Percentiles rank a stretch among this genome's conserved stretches.
Evolutionary conservation across 2,329 filamentous ascomycete species (phyloP).

Genomic region (Fusarium brachygibbosum): DNA sequence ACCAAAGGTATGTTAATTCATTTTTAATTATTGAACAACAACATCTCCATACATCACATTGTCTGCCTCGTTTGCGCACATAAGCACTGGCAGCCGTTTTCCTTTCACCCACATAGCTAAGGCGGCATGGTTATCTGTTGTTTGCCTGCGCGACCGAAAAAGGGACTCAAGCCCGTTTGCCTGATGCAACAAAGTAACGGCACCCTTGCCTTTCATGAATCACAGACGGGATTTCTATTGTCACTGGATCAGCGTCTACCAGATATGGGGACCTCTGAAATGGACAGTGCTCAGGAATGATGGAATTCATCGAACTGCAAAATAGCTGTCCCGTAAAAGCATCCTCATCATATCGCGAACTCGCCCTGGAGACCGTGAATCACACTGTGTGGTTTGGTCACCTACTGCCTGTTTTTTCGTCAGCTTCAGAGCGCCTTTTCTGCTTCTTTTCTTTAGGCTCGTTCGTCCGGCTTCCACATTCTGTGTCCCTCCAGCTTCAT

Average conservation of each 20-base stretch:
- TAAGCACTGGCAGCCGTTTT: not conserved
- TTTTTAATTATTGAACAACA: not conserved
- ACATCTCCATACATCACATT: not conserved
- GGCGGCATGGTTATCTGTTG: not conserved
- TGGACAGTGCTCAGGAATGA: constrained; percentile 6
- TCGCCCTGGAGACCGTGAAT: constrained; percentile 22
- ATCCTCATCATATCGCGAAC: constrained; percentile 17
- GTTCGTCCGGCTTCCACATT: constrained; percentile 15
- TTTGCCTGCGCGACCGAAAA: not conserved
- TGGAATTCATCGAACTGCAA: not conserved
- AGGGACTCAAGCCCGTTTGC: not conserved
- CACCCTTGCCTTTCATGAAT: constrained; percentile 20
- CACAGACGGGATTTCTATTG: constrained; percentile 8
- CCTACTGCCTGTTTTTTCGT: not conserved
- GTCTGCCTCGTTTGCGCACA: not conserved
- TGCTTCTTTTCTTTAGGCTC: not conserved
- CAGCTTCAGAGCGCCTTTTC: not conserved
- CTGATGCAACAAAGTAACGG: not conserved
- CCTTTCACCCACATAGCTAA: not conserved
- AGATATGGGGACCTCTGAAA: not conserved
- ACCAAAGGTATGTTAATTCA: constrained; percentile 38
- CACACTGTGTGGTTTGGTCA: constrained; percentile 7
- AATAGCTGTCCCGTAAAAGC: constrained; percentile 18
- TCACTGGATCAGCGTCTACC: constrained; percentile 7
- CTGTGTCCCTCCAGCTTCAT: constrained; percentile 1